Percentiles rank a stretch among this genome's conserved stretches.
phyloP scores from a whole-genome alignment of 805 yeast genomes.

The Scheffersomyces ergatensis region DNA sequence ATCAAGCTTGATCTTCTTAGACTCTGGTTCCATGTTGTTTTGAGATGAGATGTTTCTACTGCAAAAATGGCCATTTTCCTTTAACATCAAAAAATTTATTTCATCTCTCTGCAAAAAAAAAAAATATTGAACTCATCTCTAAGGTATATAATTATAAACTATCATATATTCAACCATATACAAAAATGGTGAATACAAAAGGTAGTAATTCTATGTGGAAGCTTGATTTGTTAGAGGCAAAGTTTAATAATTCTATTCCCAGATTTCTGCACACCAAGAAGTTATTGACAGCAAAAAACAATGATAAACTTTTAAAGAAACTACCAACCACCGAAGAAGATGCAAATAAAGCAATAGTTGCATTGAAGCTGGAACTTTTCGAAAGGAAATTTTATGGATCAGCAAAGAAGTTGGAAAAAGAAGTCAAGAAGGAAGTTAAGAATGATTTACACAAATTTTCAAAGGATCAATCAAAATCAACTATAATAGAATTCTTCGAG shows the following conservation, averaged over 20 bases:
- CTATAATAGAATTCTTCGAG: slow-evolving; percentile 19
- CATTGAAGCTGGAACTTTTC: slow-evolving; percentile 44
- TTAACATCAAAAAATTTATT: too few relatives aligned
- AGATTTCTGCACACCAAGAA: slow-evolving; percentile 50
- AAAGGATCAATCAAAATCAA: slow-evolving; percentile 7
- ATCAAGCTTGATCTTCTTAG: slow-evolving; percentile 9
- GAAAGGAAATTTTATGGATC: slow-evolving; percentile 50
- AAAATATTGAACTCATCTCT: slow-evolving; percentile 1
- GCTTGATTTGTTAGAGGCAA: slow-evolving; percentile 55
- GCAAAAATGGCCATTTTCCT: background rate
- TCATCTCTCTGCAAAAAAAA: background rate
- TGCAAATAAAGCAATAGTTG: slow-evolving; percentile 43
- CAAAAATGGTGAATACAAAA: background rate
- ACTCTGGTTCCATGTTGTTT: slow-evolving; percentile 3
- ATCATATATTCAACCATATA: too few relatives aligned
- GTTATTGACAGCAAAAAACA: slow-evolving; percentile 44
- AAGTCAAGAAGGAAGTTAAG: slow-evolving; percentile 20
- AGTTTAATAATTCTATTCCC: slow-evolving; percentile 41
- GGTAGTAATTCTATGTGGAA: slow-evolving; percentile 34
- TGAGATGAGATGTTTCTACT: background rate
- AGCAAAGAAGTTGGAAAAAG: slow-evolving; percentile 37
- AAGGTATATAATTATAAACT: too few relatives aligned
- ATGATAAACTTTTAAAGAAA: slow-evolving; percentile 37
- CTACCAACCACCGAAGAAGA: slow-evolving; percentile 40
- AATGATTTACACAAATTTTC: slow-evolving; percentile 12